Evolutionary conservation across 306 rosid genomes (phyloP).

Genomic region (Mimosa pudica): DNA sequence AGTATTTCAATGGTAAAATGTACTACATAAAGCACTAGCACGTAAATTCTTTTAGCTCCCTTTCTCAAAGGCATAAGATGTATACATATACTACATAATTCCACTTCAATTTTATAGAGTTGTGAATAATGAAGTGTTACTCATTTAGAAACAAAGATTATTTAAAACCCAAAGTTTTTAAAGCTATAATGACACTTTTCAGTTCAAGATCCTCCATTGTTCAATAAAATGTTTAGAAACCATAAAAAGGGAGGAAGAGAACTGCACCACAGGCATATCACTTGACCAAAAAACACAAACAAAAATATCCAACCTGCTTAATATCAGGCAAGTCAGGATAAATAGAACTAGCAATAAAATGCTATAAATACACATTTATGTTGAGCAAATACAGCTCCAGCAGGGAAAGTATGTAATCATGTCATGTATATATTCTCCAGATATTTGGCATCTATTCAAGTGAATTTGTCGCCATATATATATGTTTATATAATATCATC

Average conservation of each 20-base stretch:
- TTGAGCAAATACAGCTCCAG: no score
- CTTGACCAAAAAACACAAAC: not conserved
- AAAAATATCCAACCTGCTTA: slow-evolving; percentile 5
- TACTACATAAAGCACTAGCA: not conserved
- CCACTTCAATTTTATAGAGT: not conserved
- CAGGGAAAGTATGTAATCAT: no score
- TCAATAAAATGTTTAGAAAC: not conserved
- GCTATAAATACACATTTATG: no score
- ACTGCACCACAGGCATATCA: not conserved
- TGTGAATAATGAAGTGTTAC: not conserved
- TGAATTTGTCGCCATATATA: no score
- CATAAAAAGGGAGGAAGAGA: not conserved
- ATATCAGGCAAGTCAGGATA: no score
- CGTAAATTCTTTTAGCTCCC: slow-evolving; percentile 28
- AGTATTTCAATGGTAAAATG: slow-evolving; percentile 14
- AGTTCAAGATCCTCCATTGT: slow-evolving; percentile 17
- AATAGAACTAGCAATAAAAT: no score
- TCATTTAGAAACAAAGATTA: slow-evolving; percentile 1
- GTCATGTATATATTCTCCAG: no score
- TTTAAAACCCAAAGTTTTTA: not conserved
- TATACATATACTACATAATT: not conserved
- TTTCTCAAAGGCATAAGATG: slow-evolving; percentile 17
- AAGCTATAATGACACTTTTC: slow-evolving; percentile 7
- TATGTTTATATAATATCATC: no score
- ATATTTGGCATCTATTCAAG: no score